Conservation (phyloP, 768 basidiomycete genomes). For the Pisolithus albus region DNA sequence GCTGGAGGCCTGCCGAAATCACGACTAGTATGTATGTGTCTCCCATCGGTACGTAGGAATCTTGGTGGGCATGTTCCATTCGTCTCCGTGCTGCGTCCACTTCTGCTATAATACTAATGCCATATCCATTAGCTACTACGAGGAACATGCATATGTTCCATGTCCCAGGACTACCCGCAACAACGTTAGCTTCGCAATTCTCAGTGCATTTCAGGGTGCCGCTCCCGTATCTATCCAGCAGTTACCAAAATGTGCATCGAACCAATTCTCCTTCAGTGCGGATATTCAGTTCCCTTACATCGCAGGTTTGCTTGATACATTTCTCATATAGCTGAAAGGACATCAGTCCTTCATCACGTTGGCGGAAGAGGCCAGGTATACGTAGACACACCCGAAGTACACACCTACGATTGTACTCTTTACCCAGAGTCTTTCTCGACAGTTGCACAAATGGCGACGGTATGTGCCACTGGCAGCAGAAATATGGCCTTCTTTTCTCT, state of each 20-base stretch:
- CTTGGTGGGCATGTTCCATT: too few species aligned
- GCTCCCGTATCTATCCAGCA: neutral
- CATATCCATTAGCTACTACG: neutral
- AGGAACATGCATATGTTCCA: neutral
- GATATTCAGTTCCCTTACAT: too few species aligned
- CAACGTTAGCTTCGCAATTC: neutral
- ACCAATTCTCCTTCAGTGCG: conserved; percentile 24
- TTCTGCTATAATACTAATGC: too few species aligned
- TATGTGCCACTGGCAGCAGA: conserved; percentile 17
- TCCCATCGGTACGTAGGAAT: too few species aligned
- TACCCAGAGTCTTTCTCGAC: conserved; percentile 41
- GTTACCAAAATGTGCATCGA: neutral
- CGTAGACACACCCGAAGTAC: conserved; percentile 39
- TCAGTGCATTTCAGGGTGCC: neutral
- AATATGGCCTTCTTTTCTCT: neutral
- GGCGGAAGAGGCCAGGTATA: conserved; percentile 32
- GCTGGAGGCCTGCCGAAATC: too few species aligned
- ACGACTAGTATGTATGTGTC: too few species aligned
- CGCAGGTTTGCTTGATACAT: too few species aligned
- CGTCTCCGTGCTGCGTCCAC: too few species aligned
- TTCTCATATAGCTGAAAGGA: too few species aligned
- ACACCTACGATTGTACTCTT: conserved; percentile 40
- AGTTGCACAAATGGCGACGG: conserved; percentile 23
- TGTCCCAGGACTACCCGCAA: neutral
- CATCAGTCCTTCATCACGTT: conserved; percentile 25